Evolutionary conservation across 2,329 filamentous ascomycete species (phyloP), one percentile per base, ranked within the genome.

Genomic region (Penicillium frequentans): DNA sequence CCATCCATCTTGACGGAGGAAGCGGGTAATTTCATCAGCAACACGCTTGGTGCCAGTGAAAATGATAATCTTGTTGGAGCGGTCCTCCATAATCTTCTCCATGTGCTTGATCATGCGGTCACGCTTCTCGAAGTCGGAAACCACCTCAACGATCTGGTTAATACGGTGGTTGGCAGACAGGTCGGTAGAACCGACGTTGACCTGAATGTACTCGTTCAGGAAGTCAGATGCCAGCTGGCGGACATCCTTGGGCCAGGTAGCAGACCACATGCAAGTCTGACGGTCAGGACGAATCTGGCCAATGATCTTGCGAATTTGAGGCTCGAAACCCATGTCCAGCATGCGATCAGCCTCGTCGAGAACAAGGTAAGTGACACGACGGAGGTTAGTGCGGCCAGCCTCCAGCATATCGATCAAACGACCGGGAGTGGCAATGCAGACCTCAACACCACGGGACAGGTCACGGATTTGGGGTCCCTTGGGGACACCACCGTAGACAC

Each of bases 271-370:
- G 83, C 95, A 95, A 62, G 95, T 99, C 79, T 99, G 95, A 84
- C 95, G 89, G 76, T 99, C 95, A 53, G 95, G 95, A 68, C 95
- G 91, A 78, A 98, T 98, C 81, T 99, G 95, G 63, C 90, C 85
- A 68, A 99, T 93, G 66, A 99, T 98, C 83, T 98, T 98, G 82
- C 95, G 91, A 71, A 99, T 98, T 78, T 98, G 95, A 66, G 95
- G 95, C 81, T 99, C 95, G 80, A 99, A 98, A 86, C 95, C 95
- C 95, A 99, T 99, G 81, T 99, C 95, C 75, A 99, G 84, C 95
- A 99, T 99, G 73, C 95, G 93, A 81, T 99, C 95, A 75, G 95
- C 95, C 82, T 99, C 95, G 71, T 99, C 95, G 63, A 99, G 92
- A 66, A 98, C 95, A 56, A 99, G 84, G 81, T 99, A 99, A 55